Conservation (phyloP, 2,329 filamentous ascomycete genomes). For the Pseudocercospora cruenta region DNA sequence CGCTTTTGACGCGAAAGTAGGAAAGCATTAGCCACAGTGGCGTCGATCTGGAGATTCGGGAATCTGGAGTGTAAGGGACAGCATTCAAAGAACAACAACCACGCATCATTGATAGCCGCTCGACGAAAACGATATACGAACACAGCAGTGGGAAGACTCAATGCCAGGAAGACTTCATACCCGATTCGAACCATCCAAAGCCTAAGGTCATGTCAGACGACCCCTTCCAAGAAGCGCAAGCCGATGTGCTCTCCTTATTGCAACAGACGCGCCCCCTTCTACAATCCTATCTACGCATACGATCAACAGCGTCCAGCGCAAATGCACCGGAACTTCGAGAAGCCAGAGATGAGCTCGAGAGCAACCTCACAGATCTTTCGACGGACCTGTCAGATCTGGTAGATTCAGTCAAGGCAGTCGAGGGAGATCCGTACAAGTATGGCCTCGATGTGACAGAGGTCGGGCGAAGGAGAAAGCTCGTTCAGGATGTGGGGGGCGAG, state of each 20-base stretch:
- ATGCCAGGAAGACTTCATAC: not conserved
- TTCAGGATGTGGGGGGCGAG: conserved; percentile 87
- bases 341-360: conserved; percentile 74
- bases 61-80: not conserved
- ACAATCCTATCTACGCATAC: conserved; percentile 93
- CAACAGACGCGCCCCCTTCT: conserved; percentile 82
- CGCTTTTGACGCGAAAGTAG: not conserved
- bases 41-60: too few relatives aligned
- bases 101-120: not conserved
- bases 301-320: conserved; percentile 73
- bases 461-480: conserved; percentile 74
- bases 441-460: conserved; percentile 85
- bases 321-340: conserved; percentile 71
- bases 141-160: not conserved
- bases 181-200: not conserved
- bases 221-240: conserved; percentile 56
- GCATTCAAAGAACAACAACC: not conserved
- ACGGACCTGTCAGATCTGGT: conserved; percentile 88
- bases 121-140: not conserved
- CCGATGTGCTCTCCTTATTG: conserved; percentile 83
- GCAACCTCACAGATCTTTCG: conserved; percentile 71
- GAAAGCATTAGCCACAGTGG: not conserved
- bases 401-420: conserved; percentile 83
- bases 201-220: conserved; percentile 42
- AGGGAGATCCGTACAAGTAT: conserved; percentile 83